Base-by-base conservation (phyloP, 2,329 filamentous ascomycete genomes). In the Curvularia verruculosa region DNA sequence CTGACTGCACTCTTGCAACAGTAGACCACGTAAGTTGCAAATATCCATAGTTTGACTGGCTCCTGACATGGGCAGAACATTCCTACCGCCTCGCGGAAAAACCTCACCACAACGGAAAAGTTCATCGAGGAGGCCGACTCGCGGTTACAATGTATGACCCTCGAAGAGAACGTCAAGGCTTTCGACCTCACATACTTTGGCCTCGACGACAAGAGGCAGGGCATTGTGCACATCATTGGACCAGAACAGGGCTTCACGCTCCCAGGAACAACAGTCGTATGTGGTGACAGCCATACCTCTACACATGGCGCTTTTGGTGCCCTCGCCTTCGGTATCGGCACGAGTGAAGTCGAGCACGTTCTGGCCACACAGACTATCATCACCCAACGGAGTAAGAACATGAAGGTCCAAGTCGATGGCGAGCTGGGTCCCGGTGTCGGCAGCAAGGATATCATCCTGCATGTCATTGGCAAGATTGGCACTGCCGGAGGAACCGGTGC, bases 171-270 rank as follows among this genome's bases (percentile, higher is more conserved):
- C 71, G 94, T 99, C 71, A 95, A 94, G 81, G 91, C 94, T 65
- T 98, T 97, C 75, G 92, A 91, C 72, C 84, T 99, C 73, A 97
- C 93, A 77, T 98, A 97, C 81, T 99, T 99, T 75, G 95, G 95
- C 60, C 88, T 99, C 63, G 91, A 89, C 67, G 94, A 98, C 80
- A 96, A 95, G 84, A 89, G 95, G 65, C 95, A 99, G 80, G 95
- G 95, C 66, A 99, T 99, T 70, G 95, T 98, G 56, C 95, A 99
- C 80, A 91, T 99, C 71, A 98, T 99, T 70, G 95, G 95, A 34
- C 95, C 95, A 39, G 95, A 99, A 83, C 95, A 99, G 79, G 95
- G 95, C 67, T 99, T 99, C 83, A 99, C 95, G 54, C 89, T 98
- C 36, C 95, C 95, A 40, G 95, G 92, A 67, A 98, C 95, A 52